phyloP scores from a whole-genome alignment of 257 asterid genomes.

The Apocynum venetum region DNA sequence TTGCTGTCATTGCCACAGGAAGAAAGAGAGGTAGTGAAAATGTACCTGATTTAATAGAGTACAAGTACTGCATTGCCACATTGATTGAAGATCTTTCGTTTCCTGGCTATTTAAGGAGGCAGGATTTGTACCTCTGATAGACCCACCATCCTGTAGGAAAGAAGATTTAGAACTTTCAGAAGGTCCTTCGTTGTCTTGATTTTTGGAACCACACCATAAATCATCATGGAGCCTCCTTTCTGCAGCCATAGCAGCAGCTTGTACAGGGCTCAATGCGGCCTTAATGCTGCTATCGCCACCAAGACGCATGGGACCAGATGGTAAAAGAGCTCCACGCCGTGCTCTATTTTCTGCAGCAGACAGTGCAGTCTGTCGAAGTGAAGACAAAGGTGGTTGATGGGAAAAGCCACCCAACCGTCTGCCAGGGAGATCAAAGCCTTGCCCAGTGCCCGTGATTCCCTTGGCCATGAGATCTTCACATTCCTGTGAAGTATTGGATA shows the following conservation, averaged over 20 bases:
- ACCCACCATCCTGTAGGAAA: conserved; percentile 9
- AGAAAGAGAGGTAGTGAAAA: conserved; percentile 6
- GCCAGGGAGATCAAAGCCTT: conserved; percentile 82
- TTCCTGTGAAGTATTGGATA: conserved; percentile 41
- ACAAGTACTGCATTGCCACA: conserved; percentile 65
- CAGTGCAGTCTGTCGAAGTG: conserved; percentile 56
- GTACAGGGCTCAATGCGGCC: conserved; percentile 62
- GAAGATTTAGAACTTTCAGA: conserved; percentile 33
- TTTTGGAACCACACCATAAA: conserved; percentile 74
- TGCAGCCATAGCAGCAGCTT: conserved; percentile 97
- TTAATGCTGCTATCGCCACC: conserved; percentile 73
- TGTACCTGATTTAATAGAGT: conserved; percentile 63
- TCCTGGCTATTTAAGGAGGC: conserved; percentile 24
- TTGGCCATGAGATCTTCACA: conserved; percentile 72
- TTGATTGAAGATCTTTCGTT: conserved; percentile 24
- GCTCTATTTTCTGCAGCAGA: conserved; percentile 65
- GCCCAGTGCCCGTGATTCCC: conserved; percentile 67
- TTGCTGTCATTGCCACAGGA: neutral
- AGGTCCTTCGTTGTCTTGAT: conserved; percentile 38
- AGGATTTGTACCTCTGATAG: conserved; percentile 17
- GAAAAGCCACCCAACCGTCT: conserved; percentile 75
- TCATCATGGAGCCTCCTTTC: conserved; percentile 82
- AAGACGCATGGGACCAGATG: conserved; percentile 61
- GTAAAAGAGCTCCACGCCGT: conserved; percentile 37
- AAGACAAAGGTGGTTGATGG: conserved; percentile 55